Evolutionary conservation across 2,329 filamentous ascomycete species (phyloP).

Genomic region (Nemania abortiva): DNA sequence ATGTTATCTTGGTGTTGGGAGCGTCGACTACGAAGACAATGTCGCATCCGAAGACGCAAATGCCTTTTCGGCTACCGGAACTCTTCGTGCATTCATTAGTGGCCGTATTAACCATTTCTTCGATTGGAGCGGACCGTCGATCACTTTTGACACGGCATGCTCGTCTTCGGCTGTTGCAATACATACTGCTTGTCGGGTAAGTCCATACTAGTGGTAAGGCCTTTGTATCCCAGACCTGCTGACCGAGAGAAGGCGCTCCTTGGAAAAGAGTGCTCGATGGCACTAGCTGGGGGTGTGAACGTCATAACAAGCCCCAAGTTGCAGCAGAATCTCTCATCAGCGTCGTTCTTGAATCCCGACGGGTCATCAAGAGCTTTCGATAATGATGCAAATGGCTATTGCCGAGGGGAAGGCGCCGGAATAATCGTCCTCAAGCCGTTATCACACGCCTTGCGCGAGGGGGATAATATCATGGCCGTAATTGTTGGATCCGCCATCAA

Average conservation of each 20-base stretch:
- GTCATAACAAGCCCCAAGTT: conserved; percentile 44
- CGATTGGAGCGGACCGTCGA: conserved; percentile 51
- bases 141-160: conserved; percentile 53
- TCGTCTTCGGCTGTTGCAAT: conserved; percentile 54
- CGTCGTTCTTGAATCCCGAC: conserved; percentile 46
- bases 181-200: conserved; percentile 54
- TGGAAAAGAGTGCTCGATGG: conserved; percentile 47
- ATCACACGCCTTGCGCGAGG: conserved; percentile 58
- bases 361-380: conserved; percentile 53
- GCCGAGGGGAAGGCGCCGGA: conserved; percentile 61
- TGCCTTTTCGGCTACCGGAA: conserved; percentile 38
- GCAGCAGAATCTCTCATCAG: conserved; percentile 42
- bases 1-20: conserved; percentile 53
- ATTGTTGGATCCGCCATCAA: conserved; percentile 46
- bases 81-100: conserved; percentile 43
- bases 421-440: conserved; percentile 62
- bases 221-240: too few species aligned
- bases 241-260: conserved; percentile 42
- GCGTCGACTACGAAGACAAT: not conserved
- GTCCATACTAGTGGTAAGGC: too few species aligned
- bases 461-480: conserved; percentile 56
- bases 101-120: conserved; percentile 53
- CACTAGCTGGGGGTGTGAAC: conserved; percentile 50
- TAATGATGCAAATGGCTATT: conserved; percentile 62
- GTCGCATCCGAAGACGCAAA: not conserved